Evolutionary conservation across 768 basidiomycete genomes (phyloP).

Genomic region (Coprinopsis sp.): DNA sequence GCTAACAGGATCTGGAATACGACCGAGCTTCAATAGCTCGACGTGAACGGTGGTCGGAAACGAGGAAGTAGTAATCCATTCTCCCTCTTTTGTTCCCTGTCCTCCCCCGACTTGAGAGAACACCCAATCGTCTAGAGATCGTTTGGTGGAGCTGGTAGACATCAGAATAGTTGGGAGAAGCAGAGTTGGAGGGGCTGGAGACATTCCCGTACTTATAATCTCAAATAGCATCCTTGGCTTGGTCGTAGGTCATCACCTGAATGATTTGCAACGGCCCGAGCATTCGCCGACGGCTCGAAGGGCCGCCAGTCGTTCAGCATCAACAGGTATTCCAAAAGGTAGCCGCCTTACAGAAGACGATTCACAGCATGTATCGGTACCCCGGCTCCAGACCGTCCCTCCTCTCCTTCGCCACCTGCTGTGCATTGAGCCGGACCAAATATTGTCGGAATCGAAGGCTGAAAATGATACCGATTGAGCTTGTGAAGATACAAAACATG

Average conservation of each 20-base stretch:
- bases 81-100: constrained; percentile 50
- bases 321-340: neutral
- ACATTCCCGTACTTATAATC: too few species aligned
- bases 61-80: constrained; percentile 59
- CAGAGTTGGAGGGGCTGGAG: neutral
- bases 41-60: constrained; percentile 88
- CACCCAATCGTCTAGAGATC: constrained; percentile 46
- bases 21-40: constrained; percentile 68
- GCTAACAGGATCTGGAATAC: constrained; percentile 79
- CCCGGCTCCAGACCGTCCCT: constrained; percentile 29
- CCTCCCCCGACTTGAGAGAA: constrained; percentile 67
- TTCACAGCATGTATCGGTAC: constrained; percentile 45
- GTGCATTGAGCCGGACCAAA: constrained; percentile 36
- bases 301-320: neutral
- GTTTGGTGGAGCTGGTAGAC: constrained; percentile 9
- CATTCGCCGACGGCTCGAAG: neutral
- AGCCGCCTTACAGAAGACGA: constrained; percentile 3
- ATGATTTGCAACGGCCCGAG: neutral
- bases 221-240: too few species aligned
- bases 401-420: constrained; percentile 35
- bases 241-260: too few species aligned
- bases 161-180: neutral
- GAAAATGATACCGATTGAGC: constrained; percentile 45
- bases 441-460: constrained; percentile 45
- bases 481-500: constrained; percentile 64